Evolutionary conservation across 1,284 basidiomycete genomes (phyloP), one percentile per base, ranked within the genome.

Genomic region (Apiotrichum gracile): DNA sequence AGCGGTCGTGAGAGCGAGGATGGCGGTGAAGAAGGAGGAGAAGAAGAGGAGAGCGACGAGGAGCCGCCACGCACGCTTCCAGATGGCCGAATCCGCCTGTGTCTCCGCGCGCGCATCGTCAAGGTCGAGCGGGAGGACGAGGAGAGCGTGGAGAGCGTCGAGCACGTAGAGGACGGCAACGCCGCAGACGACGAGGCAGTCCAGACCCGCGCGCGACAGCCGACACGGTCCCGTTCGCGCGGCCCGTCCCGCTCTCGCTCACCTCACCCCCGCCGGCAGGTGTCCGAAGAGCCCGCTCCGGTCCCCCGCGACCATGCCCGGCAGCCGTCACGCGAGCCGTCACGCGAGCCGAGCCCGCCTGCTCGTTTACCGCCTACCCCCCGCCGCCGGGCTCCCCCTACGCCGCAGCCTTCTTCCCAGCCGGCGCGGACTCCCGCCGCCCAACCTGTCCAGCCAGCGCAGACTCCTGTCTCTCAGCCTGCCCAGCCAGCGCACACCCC

Each of bases 61-160:
- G 19, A 46, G 35, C 53, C 54, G 10, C 51, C 52, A 17, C 40
- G 47, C 35, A 34, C 13, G 33, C 13, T 14, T 34, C 33, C 13
- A 34, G 24, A 49, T 49, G 51, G 55, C 57, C 25, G 61, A 64
- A 64, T 58, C 56, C 57, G 59, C 52, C 66, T 58, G 56, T 68
- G 42, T 61, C 58, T 69, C 43, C 49, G 61, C 13, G 51, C 24
- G 16, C 51, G 58, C 12, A 52, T 51, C 69, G 72, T 47, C 65
- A 74, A 48, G 69, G 21, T 64, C 39, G 63, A 55, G n/a, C n/a
- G 9, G 37, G 19, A 2, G 31, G 31, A 31, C 9, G 31, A 31
- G 31, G 31, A 6, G 27, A 13, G 27, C 27, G 27, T 29, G 27
- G 27, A 29, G 27, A n/a, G n/a, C n/a, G n/a, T n/a, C n/a, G n/a